phyloP scores from a whole-genome alignment of 805 yeast genomes.

The Starmerella geochares region DNA sequence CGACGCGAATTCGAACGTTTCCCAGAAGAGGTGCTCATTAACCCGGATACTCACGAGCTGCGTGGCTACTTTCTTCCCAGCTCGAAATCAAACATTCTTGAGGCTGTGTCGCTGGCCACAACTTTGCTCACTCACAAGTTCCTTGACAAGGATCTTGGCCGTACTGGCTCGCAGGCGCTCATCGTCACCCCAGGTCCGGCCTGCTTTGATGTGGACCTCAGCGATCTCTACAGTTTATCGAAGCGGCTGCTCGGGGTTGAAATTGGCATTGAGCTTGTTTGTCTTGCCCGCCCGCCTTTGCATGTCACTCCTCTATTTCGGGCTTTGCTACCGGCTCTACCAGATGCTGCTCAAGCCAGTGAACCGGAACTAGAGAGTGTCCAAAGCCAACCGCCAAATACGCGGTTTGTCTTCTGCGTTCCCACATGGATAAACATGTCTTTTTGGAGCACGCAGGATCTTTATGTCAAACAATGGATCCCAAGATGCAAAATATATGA shows the following conservation, averaged over 20 bases:
- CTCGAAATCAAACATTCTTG: constrained; percentile 78
- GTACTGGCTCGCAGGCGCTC: constrained; percentile 82
- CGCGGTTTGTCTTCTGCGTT: constrained; percentile 33
- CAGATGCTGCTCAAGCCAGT: constrained; percentile 18
- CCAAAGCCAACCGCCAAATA: neutral
- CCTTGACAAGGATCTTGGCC: constrained; percentile 73
- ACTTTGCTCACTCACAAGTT: constrained; percentile 68
- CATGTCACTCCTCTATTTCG: constrained; percentile 89
- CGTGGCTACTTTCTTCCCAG: constrained; percentile 69
- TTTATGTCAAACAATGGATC: constrained; percentile 51
- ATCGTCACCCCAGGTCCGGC: constrained; percentile 90
- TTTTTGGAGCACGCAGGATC: constrained; percentile 60
- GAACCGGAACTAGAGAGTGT: constrained; percentile 39
- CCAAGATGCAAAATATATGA: constrained; percentile 92
- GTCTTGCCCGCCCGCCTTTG: constrained; percentile 81
- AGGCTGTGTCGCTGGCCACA: constrained; percentile 76
- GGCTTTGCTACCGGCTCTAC: constrained; percentile 63
- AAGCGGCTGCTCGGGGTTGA: constrained; percentile 67
- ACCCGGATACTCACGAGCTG: constrained; percentile 35
- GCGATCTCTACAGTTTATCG: constrained; percentile 62
- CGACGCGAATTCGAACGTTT: constrained; percentile 77
- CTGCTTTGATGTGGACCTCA: constrained; percentile 79
- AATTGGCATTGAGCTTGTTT: constrained; percentile 76
- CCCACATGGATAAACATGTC: constrained; percentile 96
- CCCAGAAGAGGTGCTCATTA: constrained; percentile 58